Conservation (phyloP, 2,329 filamentous ascomycete species). For the Remersonia thermophila region DNA sequence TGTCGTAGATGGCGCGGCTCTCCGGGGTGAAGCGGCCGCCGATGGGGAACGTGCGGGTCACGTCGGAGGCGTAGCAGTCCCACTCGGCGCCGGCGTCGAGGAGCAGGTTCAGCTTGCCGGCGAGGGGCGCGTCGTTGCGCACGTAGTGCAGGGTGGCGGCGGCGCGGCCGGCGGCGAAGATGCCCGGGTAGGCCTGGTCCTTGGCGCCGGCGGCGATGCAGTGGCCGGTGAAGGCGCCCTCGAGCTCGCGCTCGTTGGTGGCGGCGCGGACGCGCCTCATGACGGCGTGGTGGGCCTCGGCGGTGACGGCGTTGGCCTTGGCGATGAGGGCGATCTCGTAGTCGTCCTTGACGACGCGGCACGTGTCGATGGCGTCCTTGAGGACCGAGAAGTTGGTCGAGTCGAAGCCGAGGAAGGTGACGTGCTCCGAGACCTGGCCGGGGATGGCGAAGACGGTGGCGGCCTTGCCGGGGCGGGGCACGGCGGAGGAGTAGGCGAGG, state of each 20-base stretch:
- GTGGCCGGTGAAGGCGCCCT: slow-evolving; percentile 64
- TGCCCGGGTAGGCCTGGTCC: slow-evolving; percentile 78
- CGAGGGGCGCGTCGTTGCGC: slow-evolving; percentile 58
- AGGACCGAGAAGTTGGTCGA: slow-evolving; percentile 45
- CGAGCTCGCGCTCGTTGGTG: slow-evolving; percentile 69
- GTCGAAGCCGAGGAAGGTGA: slow-evolving; percentile 60
- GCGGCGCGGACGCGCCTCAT: slow-evolving; percentile 49
- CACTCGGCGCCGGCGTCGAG: slow-evolving; percentile 75
- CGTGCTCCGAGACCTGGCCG: slow-evolving; percentile 59
- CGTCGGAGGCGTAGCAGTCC: slow-evolving; percentile 58
- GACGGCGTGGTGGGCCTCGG: slow-evolving; percentile 52
- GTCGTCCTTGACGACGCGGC: slow-evolving; percentile 59
- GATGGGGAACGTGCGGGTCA: slow-evolving; percentile 80
- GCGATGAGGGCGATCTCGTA: slow-evolving; percentile 63
- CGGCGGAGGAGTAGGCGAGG: slow-evolving; percentile 14
- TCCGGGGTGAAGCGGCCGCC: slow-evolving; percentile 57
- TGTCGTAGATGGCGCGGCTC: slow-evolving; percentile 62
- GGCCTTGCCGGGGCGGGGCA: too few species aligned
- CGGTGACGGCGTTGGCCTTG: slow-evolving; percentile 59
- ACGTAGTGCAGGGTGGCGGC: slow-evolving; percentile 84
- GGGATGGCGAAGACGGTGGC: slow-evolving; percentile 62
- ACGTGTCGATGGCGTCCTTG: slow-evolving; percentile 54
- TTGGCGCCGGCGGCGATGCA: slow-evolving; percentile 65
- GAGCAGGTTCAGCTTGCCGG: slow-evolving; percentile 64
- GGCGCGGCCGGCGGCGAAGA: slow-evolving; percentile 67